These are phyloP conservation scores for Klebsormidium nitens DNA, from an alignment of 139 green algal genomes.

Conservation along the genomic window DNA sequence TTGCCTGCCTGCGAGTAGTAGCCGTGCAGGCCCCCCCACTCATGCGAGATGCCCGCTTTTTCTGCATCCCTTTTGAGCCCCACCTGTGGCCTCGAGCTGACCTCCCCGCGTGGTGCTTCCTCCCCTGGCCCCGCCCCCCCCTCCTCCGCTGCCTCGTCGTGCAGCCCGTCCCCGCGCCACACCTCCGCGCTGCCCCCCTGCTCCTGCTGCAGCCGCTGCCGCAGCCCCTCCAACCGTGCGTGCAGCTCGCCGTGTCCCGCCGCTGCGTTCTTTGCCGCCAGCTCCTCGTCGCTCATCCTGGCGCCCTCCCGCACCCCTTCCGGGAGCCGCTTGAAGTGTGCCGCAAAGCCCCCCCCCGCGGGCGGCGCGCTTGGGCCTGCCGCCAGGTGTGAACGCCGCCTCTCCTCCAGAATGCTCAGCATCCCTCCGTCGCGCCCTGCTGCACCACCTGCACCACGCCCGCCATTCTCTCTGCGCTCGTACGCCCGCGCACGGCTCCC, in stretches of 20 bases:
- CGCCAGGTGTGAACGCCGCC: no score
- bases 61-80: no score
- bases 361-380: no score
- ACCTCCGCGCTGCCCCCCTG: background rate
- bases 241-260: background rate
- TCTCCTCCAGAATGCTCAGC: no score
- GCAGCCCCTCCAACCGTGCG: background rate
- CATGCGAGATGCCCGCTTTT: no score
- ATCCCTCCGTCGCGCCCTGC: no score
- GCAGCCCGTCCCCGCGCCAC: background rate
- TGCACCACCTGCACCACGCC: no score
- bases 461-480: no score
- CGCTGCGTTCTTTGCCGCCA: background rate
- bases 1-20: background rate
- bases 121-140: background rate
- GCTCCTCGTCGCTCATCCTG: background rate
- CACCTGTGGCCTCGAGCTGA: no score
- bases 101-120: background rate
- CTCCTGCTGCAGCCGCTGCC: background rate
- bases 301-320: background rate
- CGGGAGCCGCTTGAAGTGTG: background rate
- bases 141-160: background rate
- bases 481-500: no score
- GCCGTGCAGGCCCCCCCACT: no score
- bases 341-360: background rate